Evolutionary conservation across 164 flowering plant genomes (phyloP), one percentile per base, ranked within the genome.

Genomic region (Magnolia sinica): DNA sequence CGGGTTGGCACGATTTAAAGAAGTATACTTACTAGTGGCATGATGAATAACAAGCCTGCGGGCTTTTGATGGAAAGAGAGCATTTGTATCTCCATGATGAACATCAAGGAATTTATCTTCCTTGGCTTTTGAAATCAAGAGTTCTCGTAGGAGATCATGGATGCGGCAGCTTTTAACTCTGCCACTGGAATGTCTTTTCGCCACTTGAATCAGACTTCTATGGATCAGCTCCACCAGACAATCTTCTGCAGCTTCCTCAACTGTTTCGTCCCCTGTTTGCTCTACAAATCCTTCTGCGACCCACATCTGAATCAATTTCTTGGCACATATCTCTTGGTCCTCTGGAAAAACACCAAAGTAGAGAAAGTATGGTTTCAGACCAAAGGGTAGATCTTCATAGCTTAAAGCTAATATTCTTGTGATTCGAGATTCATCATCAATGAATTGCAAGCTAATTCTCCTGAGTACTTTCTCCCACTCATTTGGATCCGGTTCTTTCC

Each of bases 141-240:
- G 49, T 3, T 72, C 64, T n/a, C 74, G 63, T 14, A 72, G 16
- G 11, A 72, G 64, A 73, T 88, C 91, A 76, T 88, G 91, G 69
- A 86, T 80, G 71, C 85, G 82, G 75, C 89, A 87, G 1, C 85
- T 82, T 31, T 22, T 11, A 20, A 85, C 78, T 0, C 61, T 64
- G 4, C 87, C 87, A 74, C 72, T 76, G 70, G 82, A 85, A 18
- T 79, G 80, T 76, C 74, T 82, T 8, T 82, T 86, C 19, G 84
- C 86, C 13, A 55, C 61, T 55, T 55, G 61, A 11, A 55, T 55
- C 16, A 55, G 18, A 55, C 18, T 55, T 16, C 61, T 11, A 11
- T 11, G 18, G 18, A 68, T 31, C n/a, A 68, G 50, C 22, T 68
- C 71, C 71, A 29, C 8, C 71, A 68, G 31, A 19, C 11, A n/a